These are phyloP conservation scores for Lolium perenne DNA, from an alignment of 176 grass and related monocot species.

Conservation along the genomic window DNA sequence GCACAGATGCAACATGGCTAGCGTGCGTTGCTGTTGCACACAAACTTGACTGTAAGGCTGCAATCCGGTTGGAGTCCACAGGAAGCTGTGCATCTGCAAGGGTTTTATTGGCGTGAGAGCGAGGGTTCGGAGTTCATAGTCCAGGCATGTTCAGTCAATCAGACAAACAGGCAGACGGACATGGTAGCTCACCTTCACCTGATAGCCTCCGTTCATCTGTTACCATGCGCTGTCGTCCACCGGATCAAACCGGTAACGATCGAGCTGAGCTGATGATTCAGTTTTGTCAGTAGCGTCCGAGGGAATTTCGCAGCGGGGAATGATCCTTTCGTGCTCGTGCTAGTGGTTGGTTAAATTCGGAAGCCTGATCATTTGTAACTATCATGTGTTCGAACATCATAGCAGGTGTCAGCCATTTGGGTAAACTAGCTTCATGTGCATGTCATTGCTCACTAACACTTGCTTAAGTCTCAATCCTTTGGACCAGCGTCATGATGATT, in stretches of 20 bases:
- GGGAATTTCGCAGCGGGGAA: slow-evolving; percentile 30
- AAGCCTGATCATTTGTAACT: slow-evolving; percentile 30
- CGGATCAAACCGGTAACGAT: background rate
- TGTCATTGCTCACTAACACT: slow-evolving; percentile 34
- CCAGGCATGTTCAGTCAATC: background rate
- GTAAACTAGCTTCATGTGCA: slow-evolving; percentile 32
- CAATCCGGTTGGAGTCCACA: slow-evolving; percentile 32
- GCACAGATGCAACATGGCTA: slow-evolving; percentile 32
- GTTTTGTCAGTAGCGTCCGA: slow-evolving; percentile 23
- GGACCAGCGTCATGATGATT: slow-evolving; percentile 38
- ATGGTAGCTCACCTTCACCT: slow-evolving; percentile 19
- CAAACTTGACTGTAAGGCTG: slow-evolving; percentile 33
- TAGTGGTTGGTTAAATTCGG: slow-evolving; percentile 50
- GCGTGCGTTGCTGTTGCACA: slow-evolving; percentile 24
- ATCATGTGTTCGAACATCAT: slow-evolving; percentile 16
- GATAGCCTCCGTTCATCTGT: slow-evolving; percentile 38
- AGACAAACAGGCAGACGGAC: background rate
- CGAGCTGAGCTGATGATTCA: background rate
- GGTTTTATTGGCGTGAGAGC: slow-evolving; percentile 20
- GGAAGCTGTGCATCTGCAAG: background rate
- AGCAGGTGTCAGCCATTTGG: slow-evolving; percentile 4
- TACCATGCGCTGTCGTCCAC: slow-evolving; percentile 3
- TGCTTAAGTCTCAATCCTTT: slow-evolving; percentile 54
- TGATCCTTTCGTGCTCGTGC: slow-evolving; percentile 51
- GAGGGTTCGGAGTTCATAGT: background rate